Evolutionary conservation across 805 yeast genomes (phyloP), one percentile per base, ranked within the genome.

Genomic region (Ogataea ganodermae): DNA sequence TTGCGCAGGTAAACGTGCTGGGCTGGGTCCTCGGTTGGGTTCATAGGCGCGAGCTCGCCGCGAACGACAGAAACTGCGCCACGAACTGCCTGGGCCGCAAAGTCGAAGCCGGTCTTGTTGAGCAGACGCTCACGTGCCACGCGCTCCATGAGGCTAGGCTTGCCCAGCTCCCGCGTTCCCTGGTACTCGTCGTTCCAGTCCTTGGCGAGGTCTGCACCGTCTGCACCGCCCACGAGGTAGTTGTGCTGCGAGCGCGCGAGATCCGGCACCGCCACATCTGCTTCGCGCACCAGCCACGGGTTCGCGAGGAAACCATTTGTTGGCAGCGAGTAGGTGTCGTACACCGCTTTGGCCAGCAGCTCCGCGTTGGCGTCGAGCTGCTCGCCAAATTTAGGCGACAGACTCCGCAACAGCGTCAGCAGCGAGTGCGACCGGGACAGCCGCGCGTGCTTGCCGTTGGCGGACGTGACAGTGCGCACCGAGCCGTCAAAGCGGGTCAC

Each of bases 161-260:
- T 71, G 26, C 89, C 81, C 51, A 89, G 74, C 55, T 90, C 97
- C 52, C 81, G 79, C 40, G 89, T 75, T 2, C 89, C 75, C 71
- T 94, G 98, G 61, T 82, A 82, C 58, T 94, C 97, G 55, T 86
- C 96, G 65, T 90, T 90, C 87, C 95, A 91, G 59, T 92, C 96
- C 59, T 84, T 84, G 35, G 70, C 67, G 17, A 69, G 63, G 42
- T 78, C 83, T 23, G 78, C 75, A 35, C 83, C 86, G 53, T 81
- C 86, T 20, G 76, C 73, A 31, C 87, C 87, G 53, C 79, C 77
- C 35, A 67, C 58, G 36, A 82, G 68, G 42, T 72, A 71, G 52
- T 67, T 78, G 43, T 75, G 69, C 68, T 86, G 94, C 27, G 83
- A 66, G 53, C 84, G 74, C 20, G 82, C 78, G 41, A 77, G 59